Conservation (phyloP, 2,329 filamentous ascomycete genomes). For the Dothiorella sarmentorum region DNA sequence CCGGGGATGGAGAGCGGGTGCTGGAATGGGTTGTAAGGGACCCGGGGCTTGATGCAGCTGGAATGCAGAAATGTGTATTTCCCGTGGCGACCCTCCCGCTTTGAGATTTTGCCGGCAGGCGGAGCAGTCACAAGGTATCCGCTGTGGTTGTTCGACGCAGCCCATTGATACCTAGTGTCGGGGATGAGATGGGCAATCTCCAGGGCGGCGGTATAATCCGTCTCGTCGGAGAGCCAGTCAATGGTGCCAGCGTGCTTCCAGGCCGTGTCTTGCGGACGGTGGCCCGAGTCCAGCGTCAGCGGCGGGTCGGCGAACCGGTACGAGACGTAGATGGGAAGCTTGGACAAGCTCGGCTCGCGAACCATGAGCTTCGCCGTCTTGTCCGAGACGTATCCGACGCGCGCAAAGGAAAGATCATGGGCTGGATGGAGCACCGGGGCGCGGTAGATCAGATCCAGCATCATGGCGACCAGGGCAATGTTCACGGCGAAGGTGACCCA, state of each 20-base stretch:
- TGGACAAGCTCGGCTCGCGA: conserved; percentile 72
- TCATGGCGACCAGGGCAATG: conserved; percentile 62
- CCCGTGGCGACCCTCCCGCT: conserved; percentile 53
- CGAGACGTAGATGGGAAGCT: conserved; percentile 73
- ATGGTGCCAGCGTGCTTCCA: conserved; percentile 69
- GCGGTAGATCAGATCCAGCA: conserved; percentile 74
- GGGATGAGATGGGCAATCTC: conserved; percentile 64
- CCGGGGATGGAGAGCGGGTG: conserved; percentile 81
- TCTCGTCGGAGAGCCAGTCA: conserved; percentile 64
- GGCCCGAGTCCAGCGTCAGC: conserved; percentile 51
- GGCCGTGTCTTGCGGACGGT: conserved; percentile 50
- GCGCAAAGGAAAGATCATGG: conserved; percentile 76
- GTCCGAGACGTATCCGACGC: conserved; percentile 82
- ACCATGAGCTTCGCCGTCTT: conserved; percentile 76
- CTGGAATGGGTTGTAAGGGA: conserved; percentile 82
- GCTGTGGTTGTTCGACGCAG: conserved; percentile 79
- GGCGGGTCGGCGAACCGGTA: conserved; percentile 44
- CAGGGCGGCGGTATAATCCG: conserved; percentile 76
- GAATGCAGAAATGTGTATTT: conserved; percentile 88
- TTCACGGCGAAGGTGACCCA: conserved; percentile 70
- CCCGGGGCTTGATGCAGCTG: conserved; percentile 86
- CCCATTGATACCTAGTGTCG: conserved; percentile 77
- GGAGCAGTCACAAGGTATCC: conserved; percentile 80
- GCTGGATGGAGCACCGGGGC: conserved; percentile 66
- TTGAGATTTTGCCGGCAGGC: conserved; percentile 59